Evolutionary conservation across 2,329 filamentous ascomycete genomes (phyloP).

Genomic region (Apiospora sp.): DNA sequence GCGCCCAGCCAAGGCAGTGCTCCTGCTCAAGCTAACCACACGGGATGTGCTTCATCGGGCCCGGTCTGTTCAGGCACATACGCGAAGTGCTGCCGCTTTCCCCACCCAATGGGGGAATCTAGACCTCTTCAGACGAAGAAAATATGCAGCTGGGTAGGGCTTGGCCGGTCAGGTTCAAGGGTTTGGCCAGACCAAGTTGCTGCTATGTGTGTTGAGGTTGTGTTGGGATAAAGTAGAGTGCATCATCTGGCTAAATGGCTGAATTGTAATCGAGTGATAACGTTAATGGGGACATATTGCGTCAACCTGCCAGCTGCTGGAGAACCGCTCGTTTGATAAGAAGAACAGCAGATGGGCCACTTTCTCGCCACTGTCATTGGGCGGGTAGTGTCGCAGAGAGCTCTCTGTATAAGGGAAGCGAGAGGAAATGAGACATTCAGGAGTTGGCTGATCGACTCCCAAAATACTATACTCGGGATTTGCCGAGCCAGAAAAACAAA

Average conservation of each 20-base stretch:
- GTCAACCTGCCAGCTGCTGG: background rate
- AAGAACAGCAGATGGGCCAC: background rate
- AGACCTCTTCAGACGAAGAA: conserved; percentile 14
- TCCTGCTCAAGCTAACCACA: conserved; percentile 11
- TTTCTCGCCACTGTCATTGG: background rate
- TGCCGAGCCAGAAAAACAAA: conserved; percentile 10
- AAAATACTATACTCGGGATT: background rate
- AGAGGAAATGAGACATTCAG: conserved; percentile 8
- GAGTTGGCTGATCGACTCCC: background rate
- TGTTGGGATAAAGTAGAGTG: conserved; percentile 25
- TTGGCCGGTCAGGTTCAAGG: conserved; percentile 3
- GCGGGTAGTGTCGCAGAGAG: background rate
- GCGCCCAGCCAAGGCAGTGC: background rate
- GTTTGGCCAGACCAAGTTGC: background rate
- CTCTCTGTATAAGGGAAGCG: background rate
- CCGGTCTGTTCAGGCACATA: background rate
- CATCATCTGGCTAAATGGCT: conserved; percentile 25
- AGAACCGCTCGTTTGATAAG: background rate
- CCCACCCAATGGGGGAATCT: conserved; percentile 13
- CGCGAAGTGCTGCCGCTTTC: conserved; percentile 9
- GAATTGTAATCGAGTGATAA: conserved; percentile 20
- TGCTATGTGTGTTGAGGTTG: conserved; percentile 20
- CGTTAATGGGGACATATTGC: background rate
- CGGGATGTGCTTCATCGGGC: conserved; percentile 1
- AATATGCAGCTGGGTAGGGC: background rate